phyloP scores from a whole-genome alignment of 371 early-diverging fungal species.

The Apophysomyces trapeziformis region DNA sequence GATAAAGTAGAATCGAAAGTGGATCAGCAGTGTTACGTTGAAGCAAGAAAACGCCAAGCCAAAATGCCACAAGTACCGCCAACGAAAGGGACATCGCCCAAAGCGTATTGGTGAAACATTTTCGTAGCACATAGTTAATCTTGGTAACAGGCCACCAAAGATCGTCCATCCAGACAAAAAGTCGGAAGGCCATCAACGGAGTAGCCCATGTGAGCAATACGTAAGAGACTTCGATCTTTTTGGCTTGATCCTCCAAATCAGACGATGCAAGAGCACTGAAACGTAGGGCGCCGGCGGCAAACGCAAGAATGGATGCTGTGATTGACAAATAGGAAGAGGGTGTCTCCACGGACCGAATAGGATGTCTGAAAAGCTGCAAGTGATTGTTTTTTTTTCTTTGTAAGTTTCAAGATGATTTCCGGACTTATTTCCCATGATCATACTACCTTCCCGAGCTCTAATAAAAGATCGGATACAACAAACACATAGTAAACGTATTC shows the following conservation, averaged over 20 bases:
- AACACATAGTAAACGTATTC: slow-evolving; percentile 48
- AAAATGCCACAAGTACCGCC: slow-evolving; percentile 35
- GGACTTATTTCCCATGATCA: not conserved
- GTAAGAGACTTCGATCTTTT: slow-evolving; percentile 24
- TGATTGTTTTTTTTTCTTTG: not conserved
- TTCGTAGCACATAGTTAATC: slow-evolving; percentile 27
- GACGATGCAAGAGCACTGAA: slow-evolving; percentile 20
- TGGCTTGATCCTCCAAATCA: slow-evolving; percentile 23
- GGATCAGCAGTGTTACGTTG: slow-evolving; percentile 39
- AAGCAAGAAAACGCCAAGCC: slow-evolving; percentile 44
- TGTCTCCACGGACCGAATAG: slow-evolving; percentile 23
- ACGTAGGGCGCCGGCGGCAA: slow-evolving; percentile 30
- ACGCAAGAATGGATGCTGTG: slow-evolving; percentile 22
- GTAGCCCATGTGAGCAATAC: slow-evolving; percentile 36
- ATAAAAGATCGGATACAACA: slow-evolving; percentile 37
- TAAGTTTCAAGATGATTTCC: not conserved
- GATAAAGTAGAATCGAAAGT: slow-evolving; percentile 31
- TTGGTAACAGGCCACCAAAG: slow-evolving; percentile 38
- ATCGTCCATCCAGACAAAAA: slow-evolving; percentile 29
- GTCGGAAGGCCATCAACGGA: slow-evolving; percentile 45
- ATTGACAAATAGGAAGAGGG: slow-evolving; percentile 36
- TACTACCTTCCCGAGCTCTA: slow-evolving; percentile 31
- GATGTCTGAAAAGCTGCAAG: slow-evolving; percentile 19
- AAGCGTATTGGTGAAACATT: slow-evolving; percentile 36
- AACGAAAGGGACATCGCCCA: slow-evolving; percentile 34